Percentiles rank a stretch among this genome's conserved stretches.
These are phyloP conservation scores for Coniochaeta prunicola DNA, from an alignment of 2,329 filamentous ascomycete genomes.

Conservation along the genomic window DNA sequence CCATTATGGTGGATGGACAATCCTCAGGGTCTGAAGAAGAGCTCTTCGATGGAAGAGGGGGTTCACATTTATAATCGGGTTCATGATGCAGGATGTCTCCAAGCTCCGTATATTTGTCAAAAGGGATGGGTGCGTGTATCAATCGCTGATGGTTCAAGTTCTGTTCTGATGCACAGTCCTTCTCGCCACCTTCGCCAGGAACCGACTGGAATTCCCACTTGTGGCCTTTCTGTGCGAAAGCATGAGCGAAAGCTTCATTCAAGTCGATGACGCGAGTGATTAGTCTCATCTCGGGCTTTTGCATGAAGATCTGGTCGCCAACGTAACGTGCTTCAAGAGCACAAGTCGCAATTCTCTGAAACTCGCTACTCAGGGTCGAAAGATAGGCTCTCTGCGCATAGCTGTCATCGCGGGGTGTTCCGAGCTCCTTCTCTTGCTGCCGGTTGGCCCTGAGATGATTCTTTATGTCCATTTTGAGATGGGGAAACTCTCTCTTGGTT, in stretches of 20 bases:
- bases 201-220: conserved; percentile 12
- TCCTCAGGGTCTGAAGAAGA: too few species aligned
- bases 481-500: conserved; percentile 26
- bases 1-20: conserved; percentile 25
- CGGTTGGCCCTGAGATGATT: neutral
- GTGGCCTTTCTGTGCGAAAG: conserved; percentile 22
- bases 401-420: conserved; percentile 17
- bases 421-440: conserved; percentile 9
- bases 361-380: conserved; percentile 23
- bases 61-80: too few species aligned
- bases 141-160: too few species aligned
- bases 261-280: conserved; percentile 29
- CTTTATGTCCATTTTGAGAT: conserved; percentile 21
- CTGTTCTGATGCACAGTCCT: neutral
- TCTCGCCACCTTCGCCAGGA: neutral
- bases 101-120: too few species aligned
- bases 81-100: too few species aligned
- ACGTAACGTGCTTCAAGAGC: conserved; percentile 29
- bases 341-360: conserved; percentile 17
- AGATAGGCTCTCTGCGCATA: conserved; percentile 27
- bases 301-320: conserved; percentile 19
- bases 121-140: too few species aligned
- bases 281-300: conserved; percentile 20
- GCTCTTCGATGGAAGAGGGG: too few species aligned
- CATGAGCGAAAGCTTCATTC: conserved; percentile 25